Percentiles rank a stretch among this genome's conserved stretches.
Evolutionary conservation across 1,139 yeast species (phyloP).

Genomic region (Candida anutae): DNA sequence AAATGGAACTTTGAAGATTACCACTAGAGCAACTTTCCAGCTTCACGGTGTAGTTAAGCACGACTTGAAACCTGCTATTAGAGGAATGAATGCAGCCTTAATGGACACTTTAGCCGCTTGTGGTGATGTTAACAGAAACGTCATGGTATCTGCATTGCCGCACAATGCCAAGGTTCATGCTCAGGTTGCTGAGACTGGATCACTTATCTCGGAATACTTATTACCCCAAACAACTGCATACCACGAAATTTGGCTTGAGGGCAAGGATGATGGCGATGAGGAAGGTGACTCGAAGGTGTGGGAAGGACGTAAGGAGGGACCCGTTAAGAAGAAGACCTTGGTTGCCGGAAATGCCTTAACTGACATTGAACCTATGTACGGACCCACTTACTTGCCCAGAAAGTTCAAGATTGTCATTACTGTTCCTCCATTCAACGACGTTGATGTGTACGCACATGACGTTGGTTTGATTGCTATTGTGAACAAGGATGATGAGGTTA

Average conservation of each 20-base stretch:
- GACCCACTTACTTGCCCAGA: constrained; percentile 85
- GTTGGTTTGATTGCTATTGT: constrained; percentile 88
- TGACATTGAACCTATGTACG: constrained; percentile 82
- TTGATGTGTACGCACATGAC: constrained; percentile 94
- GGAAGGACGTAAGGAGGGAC: constrained; percentile 70
- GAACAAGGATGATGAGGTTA: constrained; percentile 46
- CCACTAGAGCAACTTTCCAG: constrained; percentile 97
- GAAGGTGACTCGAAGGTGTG: constrained; percentile 64
- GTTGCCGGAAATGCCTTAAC: constrained; percentile 85
- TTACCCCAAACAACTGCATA: constrained; percentile 92
- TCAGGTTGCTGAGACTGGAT: constrained; percentile 60
- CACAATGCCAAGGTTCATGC: constrained; percentile 73
- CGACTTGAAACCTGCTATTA: constrained; percentile 80
- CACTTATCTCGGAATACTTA: constrained; percentile 68
- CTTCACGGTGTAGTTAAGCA: constrained; percentile 92
- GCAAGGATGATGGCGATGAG: constrained; percentile 68
- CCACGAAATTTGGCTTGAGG: constrained; percentile 94
- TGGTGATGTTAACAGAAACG: constrained; percentile 97
- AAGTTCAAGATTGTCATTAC: constrained; percentile 93
- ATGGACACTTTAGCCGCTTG: constrained; percentile 96
- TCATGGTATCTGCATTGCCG: constrained; percentile 85
- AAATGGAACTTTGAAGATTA: constrained; percentile 87
- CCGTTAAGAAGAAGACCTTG: constrained; percentile 68
- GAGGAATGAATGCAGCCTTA: constrained; percentile 85
- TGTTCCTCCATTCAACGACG: constrained; percentile 95